These are phyloP conservation scores for Solanum hybrid DNA, from an alignment of 305 asterid species.

Conservation along the genomic window DNA sequence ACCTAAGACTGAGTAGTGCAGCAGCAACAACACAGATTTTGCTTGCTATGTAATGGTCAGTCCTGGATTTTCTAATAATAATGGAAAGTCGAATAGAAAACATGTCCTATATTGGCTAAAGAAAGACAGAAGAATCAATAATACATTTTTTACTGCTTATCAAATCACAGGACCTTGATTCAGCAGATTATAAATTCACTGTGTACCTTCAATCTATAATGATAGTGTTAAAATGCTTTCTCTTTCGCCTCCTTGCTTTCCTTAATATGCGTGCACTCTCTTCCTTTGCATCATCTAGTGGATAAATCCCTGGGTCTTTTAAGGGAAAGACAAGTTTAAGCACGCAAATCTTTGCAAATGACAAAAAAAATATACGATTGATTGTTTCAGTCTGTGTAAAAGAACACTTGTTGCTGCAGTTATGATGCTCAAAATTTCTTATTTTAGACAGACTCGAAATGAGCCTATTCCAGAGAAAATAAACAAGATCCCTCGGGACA, in stretches of 20 bases:
- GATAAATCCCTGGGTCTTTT: conserved; percentile 23
- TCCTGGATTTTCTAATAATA: background rate
- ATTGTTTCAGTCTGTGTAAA: background rate
- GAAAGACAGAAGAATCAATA: background rate
- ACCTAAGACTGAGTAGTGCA: background rate
- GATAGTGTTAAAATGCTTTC: conserved; percentile 56
- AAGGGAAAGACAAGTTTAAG: background rate
- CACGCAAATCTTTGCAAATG: background rate
- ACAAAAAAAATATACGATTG: background rate
- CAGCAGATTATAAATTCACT: background rate
- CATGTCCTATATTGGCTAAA: background rate
- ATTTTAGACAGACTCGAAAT: background rate
- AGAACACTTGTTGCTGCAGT: background rate
- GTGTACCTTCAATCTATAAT: conserved; percentile 57
- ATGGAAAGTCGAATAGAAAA: background rate
- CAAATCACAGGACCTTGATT: background rate
- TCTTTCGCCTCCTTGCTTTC: conserved; percentile 84
- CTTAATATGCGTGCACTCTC: conserved; percentile 60
- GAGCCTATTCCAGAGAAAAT: background rate
- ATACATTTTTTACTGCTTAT: background rate
- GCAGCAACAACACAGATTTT: background rate
- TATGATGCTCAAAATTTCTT: background rate
- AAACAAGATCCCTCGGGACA: background rate
- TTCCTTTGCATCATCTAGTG: conserved; percentile 41
- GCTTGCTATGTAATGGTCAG: background rate